Base-by-base conservation (phyloP, 1,284 basidiomycete species). In the Melanopsichium pennsylvanicum region DNA sequence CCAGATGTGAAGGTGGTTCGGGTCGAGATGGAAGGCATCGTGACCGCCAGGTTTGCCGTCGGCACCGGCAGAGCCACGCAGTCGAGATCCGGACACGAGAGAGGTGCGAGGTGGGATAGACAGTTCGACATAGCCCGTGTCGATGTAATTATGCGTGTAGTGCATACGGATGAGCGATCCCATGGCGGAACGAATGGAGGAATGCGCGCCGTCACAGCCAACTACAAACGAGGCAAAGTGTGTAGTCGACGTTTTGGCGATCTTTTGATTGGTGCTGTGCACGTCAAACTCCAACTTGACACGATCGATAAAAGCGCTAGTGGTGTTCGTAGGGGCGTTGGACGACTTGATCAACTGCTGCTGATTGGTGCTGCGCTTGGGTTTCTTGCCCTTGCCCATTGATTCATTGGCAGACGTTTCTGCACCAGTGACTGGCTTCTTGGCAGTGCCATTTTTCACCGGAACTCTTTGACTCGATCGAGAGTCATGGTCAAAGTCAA, bases 1-100 rank as follows among this genome's bases (percentile, higher is more conserved):
- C 95, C 95, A 98, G 80, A 98, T 97, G 84, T 98, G 96, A 69
- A 98, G 88, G 83, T 97, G 92, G 83, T 92, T 89, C 69, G 91
- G 90, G 85, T 96, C 92, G 82, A 98, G 88, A 44, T 88, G 84
- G 84, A 91, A 98, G 83, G 61, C 66, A 18, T 61, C 68, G 31
- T 69, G 64, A 4, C 54, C 69, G 6, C 68, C 59, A 11, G 21
- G 45, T n/a, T 32, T 49, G 43, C 59, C 61, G 19, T 56, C 47
- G 12, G 26, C 22, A 11, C 59, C 55, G 5, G 56, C 58, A 23
- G 39, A 81, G 59, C 87, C 84, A 70, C 87, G 90, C 72, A 85
- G 82, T 34, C 58, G 70, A 71, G 35, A 72, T 75, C 79, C 82
- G 74, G 87, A 85, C 54, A 84, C 83, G 15, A 66, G 39, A 31